A percentile compares a stretch with the other conserved stretches of the same genome.
Evolutionary conservation across 2,329 filamentous ascomycete genomes (phyloP).

Genomic region (Fusarium luffae): DNA sequence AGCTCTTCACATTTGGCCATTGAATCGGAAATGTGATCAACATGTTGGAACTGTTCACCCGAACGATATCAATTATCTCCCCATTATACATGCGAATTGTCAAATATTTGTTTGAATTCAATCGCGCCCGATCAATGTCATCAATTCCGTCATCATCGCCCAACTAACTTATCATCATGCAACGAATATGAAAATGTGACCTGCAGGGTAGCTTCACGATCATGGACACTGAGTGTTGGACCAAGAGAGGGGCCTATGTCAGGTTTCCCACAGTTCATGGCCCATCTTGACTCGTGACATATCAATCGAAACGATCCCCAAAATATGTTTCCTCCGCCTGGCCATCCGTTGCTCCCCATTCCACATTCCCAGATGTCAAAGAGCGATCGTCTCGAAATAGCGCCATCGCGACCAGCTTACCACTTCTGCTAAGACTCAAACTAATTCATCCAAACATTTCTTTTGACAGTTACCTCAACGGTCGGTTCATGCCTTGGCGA

Average conservation of each 20-base stretch:
- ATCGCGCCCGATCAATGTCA: not conserved
- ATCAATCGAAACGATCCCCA: not conserved
- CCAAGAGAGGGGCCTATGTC: not conserved
- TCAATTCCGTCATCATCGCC: not conserved
- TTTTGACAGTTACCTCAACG: not conserved
- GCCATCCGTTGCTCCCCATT: not conserved
- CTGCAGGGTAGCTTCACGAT: not conserved
- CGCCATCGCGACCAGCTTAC: not conserved
- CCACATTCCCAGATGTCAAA: not conserved
- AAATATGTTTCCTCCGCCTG: not conserved
- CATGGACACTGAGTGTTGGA: not conserved
- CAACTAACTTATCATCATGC: accelerated
- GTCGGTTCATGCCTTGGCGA: not conserved
- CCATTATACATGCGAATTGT: no score
- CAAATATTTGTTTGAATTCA: no score
- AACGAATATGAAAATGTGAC: not conserved
- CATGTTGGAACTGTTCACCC: accelerated
- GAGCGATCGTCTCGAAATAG: not conserved
- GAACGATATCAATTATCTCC: not conserved
- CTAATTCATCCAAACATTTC: not conserved
- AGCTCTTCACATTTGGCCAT: not conserved
- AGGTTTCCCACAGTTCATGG: not conserved
- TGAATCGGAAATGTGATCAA: accelerated
- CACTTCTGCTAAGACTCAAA: not conserved
- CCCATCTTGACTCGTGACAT: not conserved